These are phyloP conservation scores for Wickerhamiella alocasiicola DNA, from an alignment of 805 yeast species.

Conservation along the genomic window DNA sequence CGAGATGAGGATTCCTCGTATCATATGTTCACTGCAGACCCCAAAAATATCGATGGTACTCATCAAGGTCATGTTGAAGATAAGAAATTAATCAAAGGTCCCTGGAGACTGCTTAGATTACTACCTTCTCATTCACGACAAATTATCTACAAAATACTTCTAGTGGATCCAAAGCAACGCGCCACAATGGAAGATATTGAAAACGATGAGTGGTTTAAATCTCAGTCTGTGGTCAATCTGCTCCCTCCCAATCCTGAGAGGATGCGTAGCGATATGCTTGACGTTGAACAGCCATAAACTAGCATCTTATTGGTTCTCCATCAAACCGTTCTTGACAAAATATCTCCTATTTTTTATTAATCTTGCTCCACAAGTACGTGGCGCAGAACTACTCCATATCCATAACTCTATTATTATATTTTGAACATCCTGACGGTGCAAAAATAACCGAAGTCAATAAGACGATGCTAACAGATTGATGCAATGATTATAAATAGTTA, in stretches of 20 bases:
- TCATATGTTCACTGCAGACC: slow-evolving; percentile 39
- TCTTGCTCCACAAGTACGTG: no score
- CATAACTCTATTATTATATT: background rate
- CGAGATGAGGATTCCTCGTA: slow-evolving; percentile 61
- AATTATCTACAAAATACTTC: slow-evolving; percentile 54
- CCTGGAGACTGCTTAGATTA: slow-evolving; percentile 55
- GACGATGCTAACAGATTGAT: no score
- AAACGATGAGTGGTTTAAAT: slow-evolving; percentile 43
- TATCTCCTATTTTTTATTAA: no score
- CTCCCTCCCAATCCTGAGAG: slow-evolving; percentile 4
- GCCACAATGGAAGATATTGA: slow-evolving; percentile 45
- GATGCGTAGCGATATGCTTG: slow-evolving; percentile 3
- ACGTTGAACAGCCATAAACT: no score
- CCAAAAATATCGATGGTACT: slow-evolving; percentile 20
- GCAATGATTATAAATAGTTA: no score
- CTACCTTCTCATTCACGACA: slow-evolving; percentile 56
- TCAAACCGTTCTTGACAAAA: no score
- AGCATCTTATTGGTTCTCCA: no score
- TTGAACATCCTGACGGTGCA: no score
- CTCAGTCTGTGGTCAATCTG: slow-evolving; percentile 1
- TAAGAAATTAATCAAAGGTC: slow-evolving; percentile 40
- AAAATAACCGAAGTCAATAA: no score
- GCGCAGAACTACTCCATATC: no score
- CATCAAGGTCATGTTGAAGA: slow-evolving; percentile 19
- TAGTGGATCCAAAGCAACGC: slow-evolving; percentile 45